Evolutionary conservation across 2,329 filamentous ascomycete genomes (phyloP).

Genomic region (Pseudogymnoascus destructans): DNA sequence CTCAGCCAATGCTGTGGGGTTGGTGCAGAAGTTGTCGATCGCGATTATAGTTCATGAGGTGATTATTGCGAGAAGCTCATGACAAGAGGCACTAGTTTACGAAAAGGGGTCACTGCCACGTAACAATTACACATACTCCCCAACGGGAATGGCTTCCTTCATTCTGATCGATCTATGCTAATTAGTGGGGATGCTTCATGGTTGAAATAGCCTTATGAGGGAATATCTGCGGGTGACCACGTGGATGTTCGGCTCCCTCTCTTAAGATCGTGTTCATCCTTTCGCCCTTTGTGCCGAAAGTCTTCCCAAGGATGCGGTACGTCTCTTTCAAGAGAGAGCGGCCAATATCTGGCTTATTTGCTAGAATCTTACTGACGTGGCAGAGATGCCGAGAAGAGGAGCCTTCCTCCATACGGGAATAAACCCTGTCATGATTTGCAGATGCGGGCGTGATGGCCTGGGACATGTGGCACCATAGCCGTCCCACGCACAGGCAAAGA

Average conservation of each 20-base stretch:
- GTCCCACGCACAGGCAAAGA: not conserved
- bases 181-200: not conserved
- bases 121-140: not conserved
- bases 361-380: not conserved
- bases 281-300: not conserved
- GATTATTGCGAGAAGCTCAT: not conserved
- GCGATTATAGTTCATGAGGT: not conserved
- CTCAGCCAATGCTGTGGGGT: not conserved
- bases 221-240: not conserved
- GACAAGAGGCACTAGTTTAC: not conserved
- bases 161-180: not conserved
- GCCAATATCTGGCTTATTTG: not conserved
- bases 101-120: not conserved
- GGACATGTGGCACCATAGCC: not conserved
- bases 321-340: not conserved
- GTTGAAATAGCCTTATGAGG: not conserved
- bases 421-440: not conserved
- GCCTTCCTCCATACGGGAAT: not conserved
- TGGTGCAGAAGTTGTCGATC: not conserved
- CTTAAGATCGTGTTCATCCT: not conserved
- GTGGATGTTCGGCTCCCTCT: not conserved
- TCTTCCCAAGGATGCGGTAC: not conserved
- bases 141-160: not conserved
- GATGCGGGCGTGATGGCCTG: not conserved
- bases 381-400: not conserved